These are phyloP conservation scores for Globisporangium sylvaticum DNA, from an alignment of 352 stramenopile species.

Conservation along the genomic window DNA sequence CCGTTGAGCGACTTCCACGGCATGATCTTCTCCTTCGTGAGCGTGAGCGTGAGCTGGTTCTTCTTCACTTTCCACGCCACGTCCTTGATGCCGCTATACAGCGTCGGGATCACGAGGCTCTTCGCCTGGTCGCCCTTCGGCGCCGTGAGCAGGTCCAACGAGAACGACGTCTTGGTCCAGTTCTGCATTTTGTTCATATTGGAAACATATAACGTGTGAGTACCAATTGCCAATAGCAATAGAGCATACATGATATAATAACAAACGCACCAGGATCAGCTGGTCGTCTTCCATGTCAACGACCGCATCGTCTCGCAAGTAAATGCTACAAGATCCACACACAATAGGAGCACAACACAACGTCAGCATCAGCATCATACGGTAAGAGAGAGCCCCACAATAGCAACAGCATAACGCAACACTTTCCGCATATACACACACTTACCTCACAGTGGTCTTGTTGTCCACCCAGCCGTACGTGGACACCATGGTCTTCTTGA, in stretches of 20 bases:
- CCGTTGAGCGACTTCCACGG: conserved; percentile 80
- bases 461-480: conserved; percentile 79
- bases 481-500: conserved; percentile 59
- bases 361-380: not conserved
- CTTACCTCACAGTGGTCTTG: conserved; percentile 61
- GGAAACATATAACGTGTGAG: not conserved
- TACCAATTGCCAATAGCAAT: not conserved
- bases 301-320: conserved; percentile 57
- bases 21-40: conserved; percentile 53
- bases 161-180: conserved; percentile 77
- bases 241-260: not conserved
- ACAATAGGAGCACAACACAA: not conserved
- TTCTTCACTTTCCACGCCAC: conserved; percentile 56
- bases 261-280: conserved; percentile 48
- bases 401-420: not conserved
- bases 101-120: conserved; percentile 67
- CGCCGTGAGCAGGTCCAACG: conserved; percentile 53
- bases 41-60: conserved; percentile 62
- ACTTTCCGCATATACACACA: not conserved
- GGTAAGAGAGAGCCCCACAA: not conserved
- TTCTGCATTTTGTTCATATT: conserved; percentile 31
- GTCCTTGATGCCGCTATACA: conserved; percentile 67
- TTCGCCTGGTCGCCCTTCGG: conserved; percentile 38
- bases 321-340: conserved; percentile 45
- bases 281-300: conserved; percentile 52